Conservation (phyloP, 805 yeast species). For the Suhomyces xylopsoci region DNA sequence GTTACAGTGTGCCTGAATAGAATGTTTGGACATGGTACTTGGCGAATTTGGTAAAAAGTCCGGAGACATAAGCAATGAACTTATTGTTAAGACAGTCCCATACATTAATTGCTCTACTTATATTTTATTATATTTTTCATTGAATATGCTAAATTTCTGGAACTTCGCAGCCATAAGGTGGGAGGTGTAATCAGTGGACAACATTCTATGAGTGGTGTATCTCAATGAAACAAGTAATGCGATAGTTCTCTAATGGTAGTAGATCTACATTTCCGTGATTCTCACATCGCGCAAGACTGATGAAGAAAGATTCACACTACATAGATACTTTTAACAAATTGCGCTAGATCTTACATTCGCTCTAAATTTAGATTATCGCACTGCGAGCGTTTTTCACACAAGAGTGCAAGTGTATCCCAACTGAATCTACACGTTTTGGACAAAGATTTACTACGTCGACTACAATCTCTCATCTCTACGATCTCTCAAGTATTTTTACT, state of each 20-base stretch:
- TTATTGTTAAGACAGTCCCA: too few relatives aligned
- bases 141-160: neutral
- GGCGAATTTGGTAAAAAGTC: neutral
- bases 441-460: too few relatives aligned
- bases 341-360: too few relatives aligned
- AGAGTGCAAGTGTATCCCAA: too few relatives aligned
- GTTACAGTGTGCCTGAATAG: neutral
- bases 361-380: neutral
- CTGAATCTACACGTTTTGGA: neutral
- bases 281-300: too few relatives aligned
- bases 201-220: too few relatives aligned
- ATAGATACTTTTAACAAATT: neutral
- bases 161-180: neutral
- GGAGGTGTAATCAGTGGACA: neutral
- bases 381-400: too few relatives aligned
- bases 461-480: too few relatives aligned
- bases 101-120: too few relatives aligned
- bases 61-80: neutral
- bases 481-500: too few relatives aligned
- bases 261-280: neutral
- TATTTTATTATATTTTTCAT: neutral
- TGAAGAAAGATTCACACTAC: neutral
- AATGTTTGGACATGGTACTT: neutral
- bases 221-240: too few relatives aligned
- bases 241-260: neutral